Evolutionary conservation across 2,329 filamentous ascomycete genomes (phyloP).

Genomic region (Pseudocercospora macadamiae): DNA sequence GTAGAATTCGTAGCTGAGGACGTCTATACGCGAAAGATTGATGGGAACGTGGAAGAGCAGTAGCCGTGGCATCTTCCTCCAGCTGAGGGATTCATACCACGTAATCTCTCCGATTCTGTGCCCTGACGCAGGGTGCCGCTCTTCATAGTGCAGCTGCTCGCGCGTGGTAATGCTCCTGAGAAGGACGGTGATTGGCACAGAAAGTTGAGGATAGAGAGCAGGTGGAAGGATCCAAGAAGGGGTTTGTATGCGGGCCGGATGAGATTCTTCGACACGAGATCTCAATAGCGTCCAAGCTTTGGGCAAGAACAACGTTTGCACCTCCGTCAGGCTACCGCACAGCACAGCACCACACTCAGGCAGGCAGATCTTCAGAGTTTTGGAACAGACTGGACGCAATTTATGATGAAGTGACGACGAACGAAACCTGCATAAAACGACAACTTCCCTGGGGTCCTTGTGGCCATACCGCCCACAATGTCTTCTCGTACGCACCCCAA

Average conservation of each 20-base stretch:
- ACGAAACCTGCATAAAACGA: not conserved
- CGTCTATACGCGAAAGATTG: too few relatives aligned
- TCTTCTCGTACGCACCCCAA: slow-evolving; percentile 23
- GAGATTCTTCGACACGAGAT: not conserved
- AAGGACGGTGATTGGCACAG: too few relatives aligned
- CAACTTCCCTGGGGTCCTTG: slow-evolving; percentile 22
- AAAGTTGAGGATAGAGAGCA: too few relatives aligned
- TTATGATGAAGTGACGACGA: slow-evolving; percentile 6
- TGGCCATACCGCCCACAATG: slow-evolving; percentile 21
- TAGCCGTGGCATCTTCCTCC: too few relatives aligned
- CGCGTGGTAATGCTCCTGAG: too few relatives aligned
- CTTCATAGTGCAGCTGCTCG: too few relatives aligned
- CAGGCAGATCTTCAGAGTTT: too few relatives aligned
- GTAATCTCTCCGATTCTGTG: too few relatives aligned
- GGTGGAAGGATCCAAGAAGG: slow-evolving; percentile 1
- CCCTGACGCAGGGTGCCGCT: too few relatives aligned
- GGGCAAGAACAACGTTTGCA: slow-evolving; percentile 4
- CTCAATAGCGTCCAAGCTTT: slow-evolving; percentile 3
- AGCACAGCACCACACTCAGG: not conserved
- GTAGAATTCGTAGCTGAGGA: too few relatives aligned
- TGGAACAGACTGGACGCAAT: not conserved
- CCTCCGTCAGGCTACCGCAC: not conserved
- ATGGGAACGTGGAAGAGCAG: too few relatives aligned
- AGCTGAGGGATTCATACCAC: too few relatives aligned
- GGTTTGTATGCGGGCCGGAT: not conserved